Evolutionary conservation across 805 yeast species (phyloP).

Genomic region (Yamadazyma nakazawae): DNA sequence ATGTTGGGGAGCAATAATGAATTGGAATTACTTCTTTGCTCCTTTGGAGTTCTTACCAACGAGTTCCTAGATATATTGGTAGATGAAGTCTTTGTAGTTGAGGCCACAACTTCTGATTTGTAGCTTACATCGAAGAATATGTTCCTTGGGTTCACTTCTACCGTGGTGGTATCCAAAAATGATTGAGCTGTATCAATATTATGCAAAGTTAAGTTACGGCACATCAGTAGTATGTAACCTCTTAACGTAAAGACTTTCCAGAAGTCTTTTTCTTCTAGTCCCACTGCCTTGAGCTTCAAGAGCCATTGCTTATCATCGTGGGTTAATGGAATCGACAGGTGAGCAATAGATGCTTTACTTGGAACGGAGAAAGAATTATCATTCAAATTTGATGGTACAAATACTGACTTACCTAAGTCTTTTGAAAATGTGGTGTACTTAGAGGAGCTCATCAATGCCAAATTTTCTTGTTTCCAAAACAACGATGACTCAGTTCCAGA

Average conservation of each 20-base stretch:
- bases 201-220: conserved; percentile 26
- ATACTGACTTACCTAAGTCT: conserved; percentile 36
- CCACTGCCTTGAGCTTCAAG: conserved; percentile 67
- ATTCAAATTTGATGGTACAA: conserved; percentile 1
- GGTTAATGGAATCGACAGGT: conserved; percentile 39
- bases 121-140: conserved; percentile 37
- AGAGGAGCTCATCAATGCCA: conserved; percentile 15
- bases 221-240: conserved; percentile 61
- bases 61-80: conserved; percentile 16
- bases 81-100: conserved; percentile 18
- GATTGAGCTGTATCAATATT: not conserved
- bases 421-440: conserved; percentile 28
- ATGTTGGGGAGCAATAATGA: conserved; percentile 30
- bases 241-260: conserved; percentile 81
- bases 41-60: not conserved
- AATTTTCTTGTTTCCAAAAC: conserved; percentile 66
- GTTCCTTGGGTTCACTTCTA: conserved; percentile 25
- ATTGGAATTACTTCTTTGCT: conserved; percentile 16
- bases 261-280: conserved; percentile 64
- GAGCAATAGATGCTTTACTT: conserved; percentile 3
- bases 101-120: conserved; percentile 31
- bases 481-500: conserved; percentile 52
- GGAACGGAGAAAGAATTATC: conserved; percentile 4
- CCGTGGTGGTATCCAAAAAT: not conserved
- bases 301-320: conserved; percentile 71